Base-by-base conservation (phyloP, 805 yeast genomes). In the Ogataea pini region DNA sequence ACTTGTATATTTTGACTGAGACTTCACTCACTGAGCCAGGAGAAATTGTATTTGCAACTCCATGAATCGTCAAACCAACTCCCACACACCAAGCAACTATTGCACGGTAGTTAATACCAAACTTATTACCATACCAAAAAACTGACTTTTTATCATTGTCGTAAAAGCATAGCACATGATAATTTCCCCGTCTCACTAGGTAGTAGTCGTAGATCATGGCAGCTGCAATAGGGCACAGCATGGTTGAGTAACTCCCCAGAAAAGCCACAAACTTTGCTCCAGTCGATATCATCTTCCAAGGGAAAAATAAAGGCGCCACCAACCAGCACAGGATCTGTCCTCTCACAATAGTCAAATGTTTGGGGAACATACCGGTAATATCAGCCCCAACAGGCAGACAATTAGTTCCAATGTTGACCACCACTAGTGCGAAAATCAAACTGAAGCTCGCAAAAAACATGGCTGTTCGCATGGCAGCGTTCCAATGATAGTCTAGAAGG, bases 361-460 rank as follows among this genome's bases (percentile, higher is more conserved):
- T 60, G 24, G 64, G 64, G 3, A 53, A 36, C 34, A 60, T 46
- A 33, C 61, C 60, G 4, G 62, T 44, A 14, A 60, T 37, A 47
- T 60, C 64, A 18, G 60, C 60, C n/a, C 60, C 59, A 20, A 51
- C 44, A 4, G 55, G 55, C 24, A 51, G 32, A 22, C 47, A 48
- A 32, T 60, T 60, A 4, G 59, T 59, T 43, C 57, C 57, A n/a
- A 56, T 58, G 46, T 60, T 60, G 14, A 61, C 57, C 39, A 57
- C 62, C 37, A 60, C 61, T 16, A 60, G 49, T 3, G 58, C 62
- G 34, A 51, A 29, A 9, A 43, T 40, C 27, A 46, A 25, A 19
- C 48, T 33, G 18, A 27, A 24, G 20, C 46, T 44, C 20, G 52
- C 50, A 36, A 60, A 54, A 45, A 44, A 56, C 14, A 59, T 42